Evolutionary conservation across 176 grass and related monocot species (phyloP), one percentile per base, ranked within the genome.

Genomic region (Aegilops bicornis): DNA sequence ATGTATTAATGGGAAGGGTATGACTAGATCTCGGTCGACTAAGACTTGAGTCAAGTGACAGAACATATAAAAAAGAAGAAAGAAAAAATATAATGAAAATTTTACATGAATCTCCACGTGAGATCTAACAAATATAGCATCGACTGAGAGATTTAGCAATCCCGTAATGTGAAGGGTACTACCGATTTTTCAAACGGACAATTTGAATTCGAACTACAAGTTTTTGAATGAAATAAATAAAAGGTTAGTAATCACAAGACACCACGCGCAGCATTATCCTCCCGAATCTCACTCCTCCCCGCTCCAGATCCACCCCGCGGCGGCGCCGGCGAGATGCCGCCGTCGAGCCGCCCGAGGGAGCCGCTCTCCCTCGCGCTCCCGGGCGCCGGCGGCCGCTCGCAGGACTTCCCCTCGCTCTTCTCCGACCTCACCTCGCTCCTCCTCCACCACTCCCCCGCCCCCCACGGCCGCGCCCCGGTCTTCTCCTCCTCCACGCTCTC

Each of bases 381-480:
- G 25, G 0, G 48, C 48, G 36, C 80, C 43, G 16, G 43, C 58
- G 11, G 71, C 62, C 31, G 37, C 0, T 16, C 77, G 16, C 78
- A 59, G 22, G 87, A 89, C 33, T 82, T 92, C 33, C 85, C 87
- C 33, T 90, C 85, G 60, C 86, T 89, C 87, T 87, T 91, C 78
- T 94, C 80, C 76, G 87, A 82, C 71, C 89, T 94, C 82, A 91
- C 86, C 42, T 77, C 86, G 67, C 86, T 93, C 39, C 88, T 93
- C 79, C 88, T 88, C 79, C 84, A 17, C 17, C 84, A 88, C 89
- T 27, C 71, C 2, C 56, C 76, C 11, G 6, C 43, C 39, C 1
- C 73, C 24, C 43, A 20, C 24, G 73, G 73, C 73, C 33, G 43
- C 20, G 73, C 67, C 79, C 80, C 90, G 12, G 37, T 78, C 81